Conservation (phyloP, 495 filamentous ascomycete genomes). For the Podospora comata region DNA sequence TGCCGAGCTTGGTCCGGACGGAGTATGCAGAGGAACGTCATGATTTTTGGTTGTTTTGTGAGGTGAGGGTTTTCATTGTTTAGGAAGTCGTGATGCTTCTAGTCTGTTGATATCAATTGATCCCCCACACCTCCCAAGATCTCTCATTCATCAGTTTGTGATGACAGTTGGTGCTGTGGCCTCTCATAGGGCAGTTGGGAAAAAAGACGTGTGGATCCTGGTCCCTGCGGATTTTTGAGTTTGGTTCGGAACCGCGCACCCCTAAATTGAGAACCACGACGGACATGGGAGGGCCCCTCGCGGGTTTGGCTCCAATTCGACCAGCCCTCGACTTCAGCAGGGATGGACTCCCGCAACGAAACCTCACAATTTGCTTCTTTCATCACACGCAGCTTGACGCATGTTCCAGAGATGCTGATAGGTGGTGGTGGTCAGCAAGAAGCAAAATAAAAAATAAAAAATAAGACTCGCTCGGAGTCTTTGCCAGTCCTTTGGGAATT, state of each 20-base stretch:
- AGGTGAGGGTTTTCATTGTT: neutral
- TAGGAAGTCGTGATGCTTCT: neutral
- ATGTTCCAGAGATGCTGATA: neutral
- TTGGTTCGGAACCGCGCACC: constrained; percentile 19
- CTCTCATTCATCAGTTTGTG: neutral
- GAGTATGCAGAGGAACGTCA: neutral
- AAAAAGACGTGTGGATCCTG: neutral
- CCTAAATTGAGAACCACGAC: constrained; percentile 13
- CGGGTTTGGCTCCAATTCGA: constrained; percentile 16
- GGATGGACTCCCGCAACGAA: constrained; percentile 8
- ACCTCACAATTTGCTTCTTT: constrained; percentile 19
- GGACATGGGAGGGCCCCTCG: constrained; percentile 1
- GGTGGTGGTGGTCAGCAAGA: neutral
- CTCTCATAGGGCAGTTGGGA: neutral
- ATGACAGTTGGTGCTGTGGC: neutral
- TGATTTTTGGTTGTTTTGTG: neutral
- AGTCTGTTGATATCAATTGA: neutral
- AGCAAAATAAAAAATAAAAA: neutral
- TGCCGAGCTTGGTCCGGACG: neutral
- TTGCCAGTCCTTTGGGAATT: neutral
- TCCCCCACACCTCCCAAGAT: neutral
- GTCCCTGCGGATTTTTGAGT: constrained; percentile 6
- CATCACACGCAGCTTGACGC: neutral
- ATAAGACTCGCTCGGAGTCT: neutral
- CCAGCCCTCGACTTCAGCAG: constrained; percentile 7